Percentiles rank a stretch among this genome's conserved stretches.
Evolutionary conservation across 2,329 filamentous ascomycete species (phyloP).

Genomic region (Dactylellina haptotyla): DNA sequence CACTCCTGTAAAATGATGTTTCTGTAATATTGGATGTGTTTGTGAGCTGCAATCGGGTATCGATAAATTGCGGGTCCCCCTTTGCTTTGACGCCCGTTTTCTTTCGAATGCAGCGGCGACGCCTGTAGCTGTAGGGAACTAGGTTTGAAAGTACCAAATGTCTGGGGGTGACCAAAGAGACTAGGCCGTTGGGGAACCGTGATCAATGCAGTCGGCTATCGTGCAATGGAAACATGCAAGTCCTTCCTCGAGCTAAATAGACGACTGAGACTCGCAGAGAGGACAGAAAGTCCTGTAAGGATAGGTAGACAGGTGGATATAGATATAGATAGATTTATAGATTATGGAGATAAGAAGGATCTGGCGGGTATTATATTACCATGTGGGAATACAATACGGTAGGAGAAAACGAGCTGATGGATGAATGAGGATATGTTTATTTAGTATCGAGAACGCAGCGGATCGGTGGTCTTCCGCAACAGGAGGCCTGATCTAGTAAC

Average conservation of each 20-base stretch:
- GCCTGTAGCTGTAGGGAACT: not conserved
- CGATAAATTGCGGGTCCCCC: constrained; percentile 10
- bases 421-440: not conserved
- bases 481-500: constrained; percentile 7
- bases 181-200: constrained; percentile 13
- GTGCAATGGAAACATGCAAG: constrained; percentile 41
- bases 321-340: too few relatives aligned
- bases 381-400: too few relatives aligned
- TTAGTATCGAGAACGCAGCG: not conserved
- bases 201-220: constrained; percentile 38
- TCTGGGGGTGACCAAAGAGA: not conserved
- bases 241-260: constrained; percentile 21
- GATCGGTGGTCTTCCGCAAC: not conserved
- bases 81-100: constrained; percentile 29
- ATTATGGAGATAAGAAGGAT: constrained; percentile 22
- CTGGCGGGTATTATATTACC: not conserved
- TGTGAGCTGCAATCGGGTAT: constrained; percentile 2
- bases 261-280: constrained; percentile 20
- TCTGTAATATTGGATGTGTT: too few relatives aligned
- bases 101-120: not conserved
- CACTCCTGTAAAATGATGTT: too few relatives aligned
- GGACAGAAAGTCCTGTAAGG: constrained; percentile 17
- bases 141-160: constrained; percentile 1
- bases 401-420: too few relatives aligned
- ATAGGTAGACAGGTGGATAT: not conserved